Base-by-base conservation (phyloP, 2,329 filamentous ascomycete species). In the Apiospora rasikravindrae region DNA sequence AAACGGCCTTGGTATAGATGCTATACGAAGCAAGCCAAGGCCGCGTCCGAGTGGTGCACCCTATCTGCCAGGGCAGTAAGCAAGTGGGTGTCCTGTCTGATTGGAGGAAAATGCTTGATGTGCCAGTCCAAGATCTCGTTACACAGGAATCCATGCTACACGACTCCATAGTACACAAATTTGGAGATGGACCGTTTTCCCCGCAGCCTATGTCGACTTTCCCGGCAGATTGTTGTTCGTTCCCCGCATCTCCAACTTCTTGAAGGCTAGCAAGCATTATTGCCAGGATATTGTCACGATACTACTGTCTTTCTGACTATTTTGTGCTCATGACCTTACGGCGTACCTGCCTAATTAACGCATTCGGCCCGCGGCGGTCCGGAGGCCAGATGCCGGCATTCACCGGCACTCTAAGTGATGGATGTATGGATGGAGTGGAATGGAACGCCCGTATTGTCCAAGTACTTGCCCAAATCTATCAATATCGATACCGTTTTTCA, bases 231-330 rank as follows among this genome's bases (percentile, higher is more conserved):
- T 61, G 53, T 37, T 37, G 53, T 37, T 37, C 16, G 22, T 61
- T 64, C 57, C 57, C 57, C 57, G 57, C 57, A 64, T 40, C 33
- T 64, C 33, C 57, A 64, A 64, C 33, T 64, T 5, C 51, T 10
- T 42, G 40, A 57, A 57, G 14, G 24, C 51, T 57, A 57, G 49
- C 24, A 53, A 16, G 24, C 47, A 51, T 51, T n/a, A 24, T 51
- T 51, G n/a, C 26, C 26, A 61, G 26, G 26, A 16, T 6, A 64
- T 2, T n/a, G 16, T 37, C 29, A 24, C 49, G 49, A 51, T 51
- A 14, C 49, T 51, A 26, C 45, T 4, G 19, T 49, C 6, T 26
- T 5, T n/a, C 19, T 37, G 16, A 16, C 29, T 19, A 61, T 26
- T 19, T 22, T 61, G 53, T 11, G 29, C 53, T 33, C 29, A 37